Conservation (phyloP, 179 eudicot species). For the Beta corolliflora region DNA sequence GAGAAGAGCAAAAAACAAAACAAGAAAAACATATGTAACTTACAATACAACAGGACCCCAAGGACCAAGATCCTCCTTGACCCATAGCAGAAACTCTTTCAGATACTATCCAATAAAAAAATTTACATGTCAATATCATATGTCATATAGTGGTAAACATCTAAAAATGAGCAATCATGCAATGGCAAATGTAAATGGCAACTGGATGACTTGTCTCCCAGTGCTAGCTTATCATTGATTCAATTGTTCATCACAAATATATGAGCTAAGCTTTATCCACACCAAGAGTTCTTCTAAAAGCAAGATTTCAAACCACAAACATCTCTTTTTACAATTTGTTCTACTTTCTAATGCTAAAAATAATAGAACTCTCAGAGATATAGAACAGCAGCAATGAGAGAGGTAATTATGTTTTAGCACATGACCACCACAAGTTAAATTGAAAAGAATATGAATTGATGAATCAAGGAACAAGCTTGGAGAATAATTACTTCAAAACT, state of each 20-base stretch:
- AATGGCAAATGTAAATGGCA: neutral
- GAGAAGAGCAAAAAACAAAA: neutral
- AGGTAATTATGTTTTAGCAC: neutral
- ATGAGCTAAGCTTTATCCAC: neutral
- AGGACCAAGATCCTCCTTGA: too few species aligned
- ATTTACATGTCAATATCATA: slow-evolving; percentile 18
- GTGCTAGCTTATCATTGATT: neutral
- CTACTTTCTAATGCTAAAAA: neutral
- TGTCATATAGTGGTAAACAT: neutral
- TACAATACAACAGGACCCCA: too few species aligned
- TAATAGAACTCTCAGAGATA: neutral
- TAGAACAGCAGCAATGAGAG: neutral
- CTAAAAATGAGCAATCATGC: neutral
- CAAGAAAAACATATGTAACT: neutral
- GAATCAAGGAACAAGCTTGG: neutral
- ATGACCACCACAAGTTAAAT: neutral
- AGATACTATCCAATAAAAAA: neutral
- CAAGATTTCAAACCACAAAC: neutral
- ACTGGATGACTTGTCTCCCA: neutral
- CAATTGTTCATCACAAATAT: neutral
- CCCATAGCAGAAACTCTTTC: too few species aligned
- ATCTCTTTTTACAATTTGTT: neutral
- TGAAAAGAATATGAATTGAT: neutral
- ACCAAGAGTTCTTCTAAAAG: neutral
- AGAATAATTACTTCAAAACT: neutral